Evolutionary conservation across 1,284 basidiomycete genomes (phyloP), one percentile per base, ranked within the genome.

Genomic region (Waitea zeae): DNA sequence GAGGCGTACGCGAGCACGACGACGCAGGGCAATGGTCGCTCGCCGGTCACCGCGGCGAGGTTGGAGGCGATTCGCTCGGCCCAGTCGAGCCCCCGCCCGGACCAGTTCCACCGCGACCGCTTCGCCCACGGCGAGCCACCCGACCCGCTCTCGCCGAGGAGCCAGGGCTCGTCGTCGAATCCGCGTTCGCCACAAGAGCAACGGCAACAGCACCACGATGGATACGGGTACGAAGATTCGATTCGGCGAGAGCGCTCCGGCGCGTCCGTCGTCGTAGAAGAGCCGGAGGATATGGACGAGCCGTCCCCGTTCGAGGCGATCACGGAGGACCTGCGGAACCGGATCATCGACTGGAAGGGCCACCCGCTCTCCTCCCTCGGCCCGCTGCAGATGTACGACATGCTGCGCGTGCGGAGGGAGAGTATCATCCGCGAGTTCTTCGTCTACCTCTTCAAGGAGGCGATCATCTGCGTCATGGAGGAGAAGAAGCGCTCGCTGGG

Each of bases 391-490:
- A 83, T 96, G 64, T 95, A 89, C 54, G 90, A 96, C 54, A 64
- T 88, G 31, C 61, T 97, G 19, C 75, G 74, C 30, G 88, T 97
- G 29, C 70, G 89, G 32, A 78, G 92, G 38, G 88, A 90, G 45
- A 59, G 75, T 7, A 73, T 89, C 37, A 76, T 89, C 17, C 72
- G 87, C 37, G 86, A 93, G 51, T 92, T 93, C 53, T 86, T 80
- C 50, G 86, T 96, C 38, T 96, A 97, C 56, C 70, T 98, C 28
- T 97, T 96, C 70, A 78, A 81, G 47, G 87, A 96, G 50, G 93
- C 93, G 7, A 79, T 98, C 40, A 88, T 97, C 40, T 98, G 92
- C 53, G 86, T 97, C 12, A 73, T 84, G 15, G 93, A 97, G 51
- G 92, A 96, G 57, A 82, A 80, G 59, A 89, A 86, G 48, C 75